phyloP scores from a whole-genome alignment of 768 basidiomycete species.

The Kwoniella botswanensis region DNA sequence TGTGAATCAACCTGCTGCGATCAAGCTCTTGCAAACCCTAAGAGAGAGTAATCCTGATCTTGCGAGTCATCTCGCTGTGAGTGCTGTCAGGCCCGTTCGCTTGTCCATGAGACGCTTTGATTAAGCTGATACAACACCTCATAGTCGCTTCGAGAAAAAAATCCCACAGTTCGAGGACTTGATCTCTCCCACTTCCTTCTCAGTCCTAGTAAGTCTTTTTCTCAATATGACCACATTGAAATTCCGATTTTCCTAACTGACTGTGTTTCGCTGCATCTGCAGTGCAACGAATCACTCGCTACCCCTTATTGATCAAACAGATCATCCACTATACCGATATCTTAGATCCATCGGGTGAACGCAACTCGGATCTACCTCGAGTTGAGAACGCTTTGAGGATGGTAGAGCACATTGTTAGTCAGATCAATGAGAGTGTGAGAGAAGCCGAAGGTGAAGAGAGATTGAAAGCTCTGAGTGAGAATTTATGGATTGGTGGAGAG shows the following conservation, averaged over 20 bases:
- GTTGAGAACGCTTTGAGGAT: slow-evolving; percentile 67
- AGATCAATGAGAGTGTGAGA: slow-evolving; percentile 88
- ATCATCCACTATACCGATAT: slow-evolving; percentile 1
- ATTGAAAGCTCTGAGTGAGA: slow-evolving; percentile 73
- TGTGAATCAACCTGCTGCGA: slow-evolving; percentile 80
- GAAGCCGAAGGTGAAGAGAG: slow-evolving; percentile 79
- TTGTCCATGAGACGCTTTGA: no score
- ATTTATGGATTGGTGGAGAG: slow-evolving; percentile 80
- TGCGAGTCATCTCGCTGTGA: slow-evolving; percentile 71
- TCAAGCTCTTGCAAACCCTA: slow-evolving; percentile 74
- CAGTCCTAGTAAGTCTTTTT: slow-evolving; percentile 72
- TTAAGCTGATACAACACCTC: not conserved
- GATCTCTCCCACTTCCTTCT: slow-evolving; percentile 90
- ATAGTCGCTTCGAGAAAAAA: slow-evolving; percentile 75
- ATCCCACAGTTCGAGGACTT: slow-evolving; percentile 73
- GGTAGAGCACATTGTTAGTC: slow-evolving; percentile 73
- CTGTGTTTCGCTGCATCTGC: not conserved
- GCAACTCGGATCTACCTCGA: slow-evolving; percentile 66
- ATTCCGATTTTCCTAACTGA: no score
- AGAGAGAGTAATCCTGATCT: slow-evolving; percentile 72
- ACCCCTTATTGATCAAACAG: slow-evolving; percentile 75
- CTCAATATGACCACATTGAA: not conserved
- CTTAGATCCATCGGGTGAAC: slow-evolving; percentile 3
- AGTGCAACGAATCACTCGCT: slow-evolving; percentile 97
- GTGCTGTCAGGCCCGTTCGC: slow-evolving; percentile 14